Evolutionary conservation across 2,329 filamentous ascomycete genomes (phyloP), one percentile per base, ranked within the genome.

Genomic region (Acrocalymma vagum): DNA sequence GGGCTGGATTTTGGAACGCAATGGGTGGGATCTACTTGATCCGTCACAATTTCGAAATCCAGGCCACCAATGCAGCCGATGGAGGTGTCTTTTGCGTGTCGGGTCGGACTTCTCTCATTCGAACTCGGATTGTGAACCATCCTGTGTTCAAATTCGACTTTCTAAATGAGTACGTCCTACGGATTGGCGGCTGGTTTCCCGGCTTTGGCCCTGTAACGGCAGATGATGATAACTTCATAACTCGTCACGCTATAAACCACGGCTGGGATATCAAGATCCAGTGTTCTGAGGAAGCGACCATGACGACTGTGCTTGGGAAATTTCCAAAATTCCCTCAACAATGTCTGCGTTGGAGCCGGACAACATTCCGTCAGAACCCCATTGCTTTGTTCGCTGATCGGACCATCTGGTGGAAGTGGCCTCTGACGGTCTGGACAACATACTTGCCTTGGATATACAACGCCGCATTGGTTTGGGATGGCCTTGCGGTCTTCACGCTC

Each of bases 231-330:
- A 64, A 60, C 18, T 84, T 78, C 48, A 67, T 80, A 17, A 84
- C 81, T 0, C 72, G 82, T 6, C 78, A 73, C 48, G 67, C 76
- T 5, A 69, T 81, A 16, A 65, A 68, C 8, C 52, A 72, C 3
- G 72, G 71, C 5, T 80, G 72, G 70, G 64, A 71, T 4, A 71
- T 83, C 36, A 73, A 74, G 38, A 75, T 84, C 30, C 82, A 85
- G 55, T 74, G 76, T 40, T 70, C 69, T 3, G 47, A 69, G 0
- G 75, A 82, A 5, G 70, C 75, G 0, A 67, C 70, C 0, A 70
- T 85, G 23, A 67, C 73, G 16, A 85, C 81, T 0, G 71, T 69
- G 0, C 65, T 85, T 1, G 58, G 53, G 3, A 24, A 14, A 4
- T 35, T 42, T 13, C 45, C 35, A 0, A 60, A 57, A 16, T 66